Conservation (phyloP, 306 rosid genomes). For the Hippophae tibetana region DNA sequence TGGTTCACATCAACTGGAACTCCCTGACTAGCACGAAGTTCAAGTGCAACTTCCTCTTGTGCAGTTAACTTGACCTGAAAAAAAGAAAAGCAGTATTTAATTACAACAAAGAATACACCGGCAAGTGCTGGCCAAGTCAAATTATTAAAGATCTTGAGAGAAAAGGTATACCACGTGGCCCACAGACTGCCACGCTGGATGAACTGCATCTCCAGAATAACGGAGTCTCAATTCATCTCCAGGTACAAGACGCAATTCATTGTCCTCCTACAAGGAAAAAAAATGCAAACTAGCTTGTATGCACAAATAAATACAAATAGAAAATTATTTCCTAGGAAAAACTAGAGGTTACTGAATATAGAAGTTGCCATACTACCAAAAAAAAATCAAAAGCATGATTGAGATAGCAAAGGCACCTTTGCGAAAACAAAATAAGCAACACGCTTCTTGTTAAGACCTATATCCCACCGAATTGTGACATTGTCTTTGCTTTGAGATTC, state of each 20-base stretch:
- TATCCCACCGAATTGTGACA: conserved; percentile 88
- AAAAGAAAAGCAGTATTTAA: background rate
- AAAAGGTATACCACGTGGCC: conserved; percentile 83
- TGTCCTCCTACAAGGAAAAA: conserved; percentile 70
- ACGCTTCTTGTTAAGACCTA: conserved; percentile 98
- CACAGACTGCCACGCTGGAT: conserved; percentile 99
- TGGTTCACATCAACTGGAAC: conserved; percentile 94
- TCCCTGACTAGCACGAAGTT: conserved; percentile 98
- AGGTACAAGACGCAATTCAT: conserved; percentile 95
- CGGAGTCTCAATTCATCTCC: conserved; percentile 97
- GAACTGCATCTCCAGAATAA: conserved; percentile 99
- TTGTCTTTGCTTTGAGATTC: conserved; percentile 99
- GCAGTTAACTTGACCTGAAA: conserved; percentile 92
- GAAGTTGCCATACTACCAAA: background rate
- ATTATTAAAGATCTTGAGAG: background rate
- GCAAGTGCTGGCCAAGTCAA: background rate
- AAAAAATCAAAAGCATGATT: background rate
- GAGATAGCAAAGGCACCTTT: conserved; percentile 40
- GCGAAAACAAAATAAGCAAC: conserved; percentile 95
- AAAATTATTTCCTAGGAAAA: background rate
- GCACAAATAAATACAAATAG: background rate
- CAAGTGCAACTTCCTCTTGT: conserved; percentile 97
- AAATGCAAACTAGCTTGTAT: background rate
- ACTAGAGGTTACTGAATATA: background rate
- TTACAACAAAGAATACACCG: background rate